A percentile compares a stretch with the other conserved stretches of the same genome.
phyloP scores from a whole-genome alignment of 2,329 filamentous ascomycete genomes.

The Ceratocystis huliohia region DNA sequence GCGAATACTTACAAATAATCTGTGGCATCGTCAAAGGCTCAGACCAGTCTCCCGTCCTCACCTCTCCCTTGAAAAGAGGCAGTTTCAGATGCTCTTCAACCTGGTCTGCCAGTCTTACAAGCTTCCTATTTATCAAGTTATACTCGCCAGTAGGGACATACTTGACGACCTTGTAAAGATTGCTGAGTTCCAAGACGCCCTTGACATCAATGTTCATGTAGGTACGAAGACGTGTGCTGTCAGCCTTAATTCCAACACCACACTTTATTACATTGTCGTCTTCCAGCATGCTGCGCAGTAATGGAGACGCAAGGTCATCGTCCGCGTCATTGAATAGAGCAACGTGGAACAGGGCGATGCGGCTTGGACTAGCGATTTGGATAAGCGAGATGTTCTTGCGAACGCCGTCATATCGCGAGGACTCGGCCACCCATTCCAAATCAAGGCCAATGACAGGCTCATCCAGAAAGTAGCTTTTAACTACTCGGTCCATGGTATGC shows the following conservation, averaged over 20 bases:
- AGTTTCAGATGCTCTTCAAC: conserved; percentile 58
- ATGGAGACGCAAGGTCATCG: conserved; percentile 52
- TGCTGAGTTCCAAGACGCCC: conserved; percentile 68
- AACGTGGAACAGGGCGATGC: conserved; percentile 71
- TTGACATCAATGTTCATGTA: conserved; percentile 50
- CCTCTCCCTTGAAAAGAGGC: conserved; percentile 63
- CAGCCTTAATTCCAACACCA: conserved; percentile 63
- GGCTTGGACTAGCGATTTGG: conserved; percentile 65
- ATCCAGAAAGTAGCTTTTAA: conserved; percentile 48
- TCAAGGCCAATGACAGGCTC: conserved; percentile 75
- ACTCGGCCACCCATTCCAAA: conserved; percentile 62
- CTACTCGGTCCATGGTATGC: conserved; percentile 53
- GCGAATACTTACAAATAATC: conserved; percentile 47
- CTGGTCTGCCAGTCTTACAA: conserved; percentile 55
- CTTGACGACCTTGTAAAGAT: conserved; percentile 67
- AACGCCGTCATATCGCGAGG: conserved; percentile 35
- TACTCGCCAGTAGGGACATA: conserved; percentile 39
- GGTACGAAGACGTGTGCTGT: conserved; percentile 55
- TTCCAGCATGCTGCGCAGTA: conserved; percentile 60
- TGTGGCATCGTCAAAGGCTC: conserved; percentile 49
- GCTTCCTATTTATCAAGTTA: conserved; percentile 49
- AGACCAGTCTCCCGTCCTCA: conserved; percentile 67
- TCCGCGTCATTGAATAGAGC: conserved; percentile 44
- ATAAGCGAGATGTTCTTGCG: conserved; percentile 67
- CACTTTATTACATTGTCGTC: conserved; percentile 56